Base-by-base conservation (phyloP, 768 basidiomycete species). In the Amanita muscaria region DNA sequence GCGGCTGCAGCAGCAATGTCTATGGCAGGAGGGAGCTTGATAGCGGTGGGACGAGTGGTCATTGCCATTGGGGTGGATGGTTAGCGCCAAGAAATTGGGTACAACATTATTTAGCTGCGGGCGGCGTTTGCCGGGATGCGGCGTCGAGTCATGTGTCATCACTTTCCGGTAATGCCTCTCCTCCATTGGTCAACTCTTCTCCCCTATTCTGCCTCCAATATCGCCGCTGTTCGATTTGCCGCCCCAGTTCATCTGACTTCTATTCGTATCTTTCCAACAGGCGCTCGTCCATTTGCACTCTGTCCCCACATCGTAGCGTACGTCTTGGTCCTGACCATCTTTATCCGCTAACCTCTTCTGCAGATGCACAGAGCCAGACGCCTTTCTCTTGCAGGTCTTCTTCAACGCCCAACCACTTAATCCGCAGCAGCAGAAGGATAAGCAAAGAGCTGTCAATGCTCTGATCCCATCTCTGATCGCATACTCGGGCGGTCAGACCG, bases 141-240 rank as follows among this genome's bases (percentile, higher is more conserved):
- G 22, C 15, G 23, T 5, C 21, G n/a, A 29, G 8, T 3, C 19
- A 32, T n/a, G 34, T 31, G 38, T 39, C 30, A 46, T 11, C 9
- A 31, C n/a, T 1, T 33, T 22, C n/a, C n/a, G n/a, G 40, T 45
- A 10, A 73, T 72, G 69, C 64, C 66, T 49, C 70, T 89, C 31
- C 59, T 88, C 52, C 78, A 83, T 53, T 88, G 81, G 79, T 78
- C 73, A 36, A 77, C 73, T 21, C 61, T 89, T 43, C 61, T 66
- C 21, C 82, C 86, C 1, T 63, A 74, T 30, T 76, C 73, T 7
- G 66, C 71, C 2, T 75, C 74, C 4, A 68, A 70, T 45, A 59
- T 88, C 15, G 80, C 83, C 22, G 83, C 86, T 1, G 64, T 88
- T 29, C 74, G 85, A n/a, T 88, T 87, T 57, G 60, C 76, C 0